These are phyloP conservation scores for Aspergillus homomorphus DNA, from an alignment of 495 filamentous ascomycete species.

Conservation along the genomic window DNA sequence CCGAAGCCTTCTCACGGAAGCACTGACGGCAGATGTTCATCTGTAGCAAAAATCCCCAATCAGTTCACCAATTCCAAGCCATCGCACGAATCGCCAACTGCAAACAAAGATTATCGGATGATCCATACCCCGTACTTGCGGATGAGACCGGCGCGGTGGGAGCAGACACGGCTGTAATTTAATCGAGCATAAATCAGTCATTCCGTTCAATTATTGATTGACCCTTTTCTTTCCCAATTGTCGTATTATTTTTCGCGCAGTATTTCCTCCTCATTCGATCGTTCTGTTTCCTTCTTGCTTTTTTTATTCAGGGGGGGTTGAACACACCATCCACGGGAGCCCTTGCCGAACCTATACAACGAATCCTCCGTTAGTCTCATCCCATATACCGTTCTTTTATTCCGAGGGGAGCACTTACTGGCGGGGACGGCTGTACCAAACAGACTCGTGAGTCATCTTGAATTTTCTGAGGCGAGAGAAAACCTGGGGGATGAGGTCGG, in stretches of 20 bases:
- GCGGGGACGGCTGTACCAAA: constrained; percentile 98
- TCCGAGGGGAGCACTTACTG: constrained; percentile 50
- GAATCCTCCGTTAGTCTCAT: constrained; percentile 17
- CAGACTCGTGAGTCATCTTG: constrained; percentile 97
- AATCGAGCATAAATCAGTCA: constrained; percentile 24
- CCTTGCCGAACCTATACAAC: constrained; percentile 69
- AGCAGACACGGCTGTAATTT: constrained; percentile 82
- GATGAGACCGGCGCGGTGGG: constrained; percentile 92
- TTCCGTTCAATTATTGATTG: not conserved
- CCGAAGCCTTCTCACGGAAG: constrained; percentile 94
- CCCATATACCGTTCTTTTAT: not conserved
- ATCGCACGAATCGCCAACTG: not conserved
- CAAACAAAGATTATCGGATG: constrained; percentile 6
- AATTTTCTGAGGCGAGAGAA: constrained; percentile 31
- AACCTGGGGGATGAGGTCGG: constrained; percentile 31
- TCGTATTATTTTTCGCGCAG: constrained; percentile 18
- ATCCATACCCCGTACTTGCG: constrained; percentile 94
- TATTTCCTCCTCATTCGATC: not conserved
- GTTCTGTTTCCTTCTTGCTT: not conserved
- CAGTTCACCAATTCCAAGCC: constrained; percentile 13
- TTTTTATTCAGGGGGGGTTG: constrained; percentile 5
- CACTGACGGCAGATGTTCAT: constrained; percentile 99
- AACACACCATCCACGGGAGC: constrained; percentile 78
- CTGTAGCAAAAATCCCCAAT: constrained; percentile 23
- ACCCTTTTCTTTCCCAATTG: constrained; percentile 10